Conservation (phyloP, 2,329 filamentous ascomycete genomes). For the Neodidymelliopsis sp. region DNA sequence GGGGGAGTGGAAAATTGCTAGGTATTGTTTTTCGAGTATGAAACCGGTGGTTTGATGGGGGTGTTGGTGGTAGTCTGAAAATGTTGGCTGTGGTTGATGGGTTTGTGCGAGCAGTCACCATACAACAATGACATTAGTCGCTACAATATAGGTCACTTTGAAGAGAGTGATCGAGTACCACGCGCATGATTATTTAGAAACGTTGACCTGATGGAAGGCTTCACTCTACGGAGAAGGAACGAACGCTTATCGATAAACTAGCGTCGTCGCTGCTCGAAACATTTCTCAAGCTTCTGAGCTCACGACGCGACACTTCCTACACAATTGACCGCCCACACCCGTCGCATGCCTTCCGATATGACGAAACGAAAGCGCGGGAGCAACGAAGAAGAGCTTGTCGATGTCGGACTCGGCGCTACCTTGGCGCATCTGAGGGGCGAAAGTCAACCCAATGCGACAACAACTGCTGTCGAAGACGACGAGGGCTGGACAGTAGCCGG, state of each 20-base stretch:
- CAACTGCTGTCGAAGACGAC: conserved; percentile 22
- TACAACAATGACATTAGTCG: too few species aligned
- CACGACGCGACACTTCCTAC: not conserved
- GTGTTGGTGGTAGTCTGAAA: not conserved
- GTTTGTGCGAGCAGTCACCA: too few species aligned
- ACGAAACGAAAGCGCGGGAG: conserved; percentile 41
- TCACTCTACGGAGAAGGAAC: not conserved
- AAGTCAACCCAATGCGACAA: conserved; percentile 19
- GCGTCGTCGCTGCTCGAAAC: conserved; percentile 6
- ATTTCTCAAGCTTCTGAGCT: conserved; percentile 8
- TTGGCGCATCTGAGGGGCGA: conserved; percentile 37
- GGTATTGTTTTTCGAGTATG: conserved; percentile 19
- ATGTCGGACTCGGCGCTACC: conserved; percentile 40
- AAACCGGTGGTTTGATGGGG: conserved; percentile 5
- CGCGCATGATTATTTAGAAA: too few species aligned
- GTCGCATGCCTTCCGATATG: conserved; percentile 30
- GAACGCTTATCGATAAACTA: conserved; percentile 9
- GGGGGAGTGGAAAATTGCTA: conserved; percentile 15
- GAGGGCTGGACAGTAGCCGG: conserved; percentile 43
- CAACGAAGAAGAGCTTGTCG: conserved; percentile 24
- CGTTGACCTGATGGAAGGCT: too few species aligned
- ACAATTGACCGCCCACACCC: not conserved
- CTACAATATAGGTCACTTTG: too few species aligned
- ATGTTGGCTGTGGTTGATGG: not conserved
- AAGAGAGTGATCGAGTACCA: too few species aligned